phyloP scores from a whole-genome alignment of 306 rosid species.

The Quercus cerris region DNA sequence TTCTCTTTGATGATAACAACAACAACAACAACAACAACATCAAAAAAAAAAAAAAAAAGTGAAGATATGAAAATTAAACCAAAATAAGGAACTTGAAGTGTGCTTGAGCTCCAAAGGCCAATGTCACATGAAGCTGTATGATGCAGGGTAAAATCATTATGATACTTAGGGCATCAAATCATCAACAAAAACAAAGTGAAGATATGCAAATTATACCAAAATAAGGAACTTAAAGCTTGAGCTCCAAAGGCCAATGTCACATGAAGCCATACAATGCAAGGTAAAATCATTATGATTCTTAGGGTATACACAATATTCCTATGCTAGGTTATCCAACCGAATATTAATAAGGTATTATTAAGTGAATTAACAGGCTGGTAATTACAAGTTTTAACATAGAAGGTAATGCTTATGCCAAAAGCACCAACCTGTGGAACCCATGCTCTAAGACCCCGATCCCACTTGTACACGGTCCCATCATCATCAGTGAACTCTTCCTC shows the following conservation, averaged over 20 bases:
- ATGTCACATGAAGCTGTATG: neutral
- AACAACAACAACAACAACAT: too few species aligned
- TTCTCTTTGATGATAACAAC: neutral
- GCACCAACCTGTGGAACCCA: constrained; percentile 92
- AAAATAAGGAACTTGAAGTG: too few species aligned
- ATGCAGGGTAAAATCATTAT: neutral
- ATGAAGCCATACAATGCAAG: neutral
- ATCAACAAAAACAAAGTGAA: neutral
- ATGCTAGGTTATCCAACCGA: neutral
- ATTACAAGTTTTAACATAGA: neutral
- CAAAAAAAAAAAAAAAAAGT: neutral
- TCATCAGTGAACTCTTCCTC: constrained; percentile 96
- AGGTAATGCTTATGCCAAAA: neutral
- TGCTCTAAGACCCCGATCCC: constrained; percentile 72
- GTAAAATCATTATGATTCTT: neutral
- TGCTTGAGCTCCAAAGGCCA: neutral
- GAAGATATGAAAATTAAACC: too few species aligned
- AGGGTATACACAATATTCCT: neutral
- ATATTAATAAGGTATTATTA: neutral
- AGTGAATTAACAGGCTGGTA: neutral
- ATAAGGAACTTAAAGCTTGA: too few species aligned
- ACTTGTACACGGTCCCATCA: constrained; percentile 85
- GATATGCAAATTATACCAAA: too few species aligned
- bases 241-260: neutral
- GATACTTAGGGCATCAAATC: neutral